Evolutionary conservation across 78 protist genomes (phyloP).

Genomic region (Cavenderia fasciculata): DNA sequence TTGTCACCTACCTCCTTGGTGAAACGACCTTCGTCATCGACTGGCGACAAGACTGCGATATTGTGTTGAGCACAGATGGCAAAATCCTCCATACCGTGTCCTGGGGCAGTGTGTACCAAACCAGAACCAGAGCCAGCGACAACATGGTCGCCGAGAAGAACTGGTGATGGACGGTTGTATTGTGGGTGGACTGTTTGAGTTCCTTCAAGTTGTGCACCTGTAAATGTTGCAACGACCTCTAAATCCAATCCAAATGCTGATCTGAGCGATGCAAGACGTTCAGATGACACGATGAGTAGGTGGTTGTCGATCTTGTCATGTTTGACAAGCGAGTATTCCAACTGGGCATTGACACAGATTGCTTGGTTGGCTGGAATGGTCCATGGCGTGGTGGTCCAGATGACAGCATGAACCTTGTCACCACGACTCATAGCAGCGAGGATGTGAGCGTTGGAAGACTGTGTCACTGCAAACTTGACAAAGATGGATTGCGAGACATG

Average conservation of each 20-base stretch:
- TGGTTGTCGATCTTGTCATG: background rate
- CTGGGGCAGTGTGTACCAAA: constrained; percentile 97
- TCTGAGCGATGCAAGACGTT: constrained; percentile 24
- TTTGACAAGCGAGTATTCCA: constrained; percentile 61
- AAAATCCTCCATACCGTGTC: constrained; percentile 95
- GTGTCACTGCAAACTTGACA: constrained; percentile 65
- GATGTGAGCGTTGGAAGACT: background rate
- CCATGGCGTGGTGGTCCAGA: constrained; percentile 99
- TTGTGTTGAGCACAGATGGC: constrained; percentile 5
- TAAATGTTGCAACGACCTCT: background rate
- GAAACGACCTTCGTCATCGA: constrained; percentile 84
- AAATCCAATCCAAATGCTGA: background rate
- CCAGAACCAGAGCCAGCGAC: constrained; percentile 93
- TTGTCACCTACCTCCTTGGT: constrained; percentile 61
- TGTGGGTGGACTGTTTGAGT: constrained; percentile 37
- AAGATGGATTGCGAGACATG: constrained; percentile 86
- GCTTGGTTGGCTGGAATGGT: constrained; percentile 95
- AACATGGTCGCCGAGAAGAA: constrained; percentile 81
- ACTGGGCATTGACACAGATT: constrained; percentile 45
- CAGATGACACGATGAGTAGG: constrained; percentile 9
- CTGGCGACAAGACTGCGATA: constrained; percentile 33
- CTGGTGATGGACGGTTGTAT: constrained; percentile 35
- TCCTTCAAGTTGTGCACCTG: constrained; percentile 18
- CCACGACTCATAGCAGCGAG: background rate
- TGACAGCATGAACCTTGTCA: constrained; percentile 62